phyloP scores from a whole-genome alignment of 176 grass and related monocot species.

The Guadua angustifolia region DNA sequence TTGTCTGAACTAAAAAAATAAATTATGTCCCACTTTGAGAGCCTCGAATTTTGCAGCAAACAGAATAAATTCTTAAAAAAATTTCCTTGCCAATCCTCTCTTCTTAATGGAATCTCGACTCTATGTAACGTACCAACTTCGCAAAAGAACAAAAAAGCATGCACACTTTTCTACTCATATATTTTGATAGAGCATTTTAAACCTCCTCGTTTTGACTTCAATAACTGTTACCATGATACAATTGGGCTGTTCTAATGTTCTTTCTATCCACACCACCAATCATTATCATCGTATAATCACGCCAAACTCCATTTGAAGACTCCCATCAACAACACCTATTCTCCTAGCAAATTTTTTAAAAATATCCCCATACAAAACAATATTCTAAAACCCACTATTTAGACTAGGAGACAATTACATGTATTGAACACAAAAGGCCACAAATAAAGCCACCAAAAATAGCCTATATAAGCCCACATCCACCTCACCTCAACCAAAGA shows the following conservation, averaged over 20 bases:
- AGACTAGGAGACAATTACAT: slow-evolving; percentile 3
- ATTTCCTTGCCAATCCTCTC: neutral
- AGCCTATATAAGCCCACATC: slow-evolving; percentile 42
- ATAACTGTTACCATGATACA: neutral
- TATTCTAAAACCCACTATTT: neutral
- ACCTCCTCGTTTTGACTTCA: neutral
- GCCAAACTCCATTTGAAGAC: neutral
- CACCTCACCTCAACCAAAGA: slow-evolving; percentile 33
- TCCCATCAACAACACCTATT: slow-evolving; percentile 21
- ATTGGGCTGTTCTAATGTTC: neutral
- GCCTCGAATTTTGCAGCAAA: neutral
- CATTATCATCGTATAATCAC: neutral
- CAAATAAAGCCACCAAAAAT: neutral
- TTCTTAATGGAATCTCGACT: neutral
- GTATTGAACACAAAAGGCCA: neutral
- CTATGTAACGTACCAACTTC: neutral
- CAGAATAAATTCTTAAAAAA: neutral
- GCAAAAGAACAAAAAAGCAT: neutral
- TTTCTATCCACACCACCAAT: neutral
- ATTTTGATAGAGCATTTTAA: neutral
- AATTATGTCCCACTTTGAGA: neutral
- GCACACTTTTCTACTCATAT: neutral
- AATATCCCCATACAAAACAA: neutral
- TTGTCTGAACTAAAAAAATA: neutral
- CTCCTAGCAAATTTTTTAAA: neutral